A percentile compares a stretch with the other conserved stretches of the same genome.
Conservation (phyloP, 2,329 filamentous ascomycete species). For the Stemphylium beticola region DNA sequence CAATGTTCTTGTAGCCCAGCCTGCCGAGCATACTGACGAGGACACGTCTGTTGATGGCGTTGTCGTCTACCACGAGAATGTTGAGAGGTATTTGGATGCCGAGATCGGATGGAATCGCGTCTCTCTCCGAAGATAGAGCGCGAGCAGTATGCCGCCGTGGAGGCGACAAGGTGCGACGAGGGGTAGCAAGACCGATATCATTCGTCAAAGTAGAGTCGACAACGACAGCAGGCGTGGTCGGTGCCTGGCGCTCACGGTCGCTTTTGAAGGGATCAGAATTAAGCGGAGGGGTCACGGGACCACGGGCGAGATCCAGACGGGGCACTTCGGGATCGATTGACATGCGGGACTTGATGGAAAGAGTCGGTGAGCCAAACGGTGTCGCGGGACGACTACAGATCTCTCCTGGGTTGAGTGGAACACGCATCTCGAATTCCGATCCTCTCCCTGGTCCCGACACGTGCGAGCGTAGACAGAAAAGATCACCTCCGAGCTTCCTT, state of each 20-base stretch:
- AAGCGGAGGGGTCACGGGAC: constrained; percentile 39
- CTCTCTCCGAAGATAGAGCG: constrained; percentile 32
- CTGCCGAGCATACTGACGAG: constrained; percentile 70
- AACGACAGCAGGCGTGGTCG: constrained; percentile 18
- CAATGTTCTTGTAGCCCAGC: constrained; percentile 68
- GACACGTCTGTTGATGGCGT: constrained; percentile 72
- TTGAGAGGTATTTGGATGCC: constrained; percentile 69
- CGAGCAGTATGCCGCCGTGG: constrained; percentile 25
- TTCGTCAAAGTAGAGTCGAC: constrained; percentile 16
- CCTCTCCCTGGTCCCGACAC: constrained; percentile 66
- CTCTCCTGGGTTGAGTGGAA: constrained; percentile 64
- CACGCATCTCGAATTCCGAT: constrained; percentile 71
- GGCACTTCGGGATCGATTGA: constrained; percentile 39
- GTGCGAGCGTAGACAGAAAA: constrained; percentile 68
- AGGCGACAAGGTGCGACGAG: constrained; percentile 38
- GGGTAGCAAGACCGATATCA: constrained; percentile 33
- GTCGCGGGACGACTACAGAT: constrained; percentile 57
- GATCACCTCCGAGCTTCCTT: constrained; percentile 71
- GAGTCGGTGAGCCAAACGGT: constrained; percentile 56
- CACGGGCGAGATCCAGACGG: constrained; percentile 20
- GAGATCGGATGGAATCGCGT: constrained; percentile 40
- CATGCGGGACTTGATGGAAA: constrained; percentile 39
- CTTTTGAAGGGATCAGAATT: constrained; percentile 30
- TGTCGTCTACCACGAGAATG: constrained; percentile 75
- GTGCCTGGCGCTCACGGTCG: constrained; percentile 17